Percentiles rank a stretch among this genome's conserved stretches.
phyloP scores from a whole-genome alignment of 129 eudicot genomes.

The Glebionis coronaria region DNA sequence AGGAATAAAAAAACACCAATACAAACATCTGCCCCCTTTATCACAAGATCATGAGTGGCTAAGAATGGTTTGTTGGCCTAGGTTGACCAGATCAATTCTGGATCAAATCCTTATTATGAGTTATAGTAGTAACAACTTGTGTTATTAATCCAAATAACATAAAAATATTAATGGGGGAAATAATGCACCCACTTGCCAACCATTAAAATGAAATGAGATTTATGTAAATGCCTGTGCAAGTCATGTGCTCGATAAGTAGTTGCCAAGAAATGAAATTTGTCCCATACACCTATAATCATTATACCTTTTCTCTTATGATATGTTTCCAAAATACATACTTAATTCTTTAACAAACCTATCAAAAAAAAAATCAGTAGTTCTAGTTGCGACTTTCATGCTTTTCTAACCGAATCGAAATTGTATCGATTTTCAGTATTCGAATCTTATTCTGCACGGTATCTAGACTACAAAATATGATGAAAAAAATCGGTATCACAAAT shows the following conservation, averaged over 20 bases:
- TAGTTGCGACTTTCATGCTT: too few species aligned
- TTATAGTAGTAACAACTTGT: not conserved
- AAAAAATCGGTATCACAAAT: too few species aligned
- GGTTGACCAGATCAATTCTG: not conserved
- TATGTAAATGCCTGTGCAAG: slow-evolving; percentile 24
- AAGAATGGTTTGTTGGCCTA: not conserved
- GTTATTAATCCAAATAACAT: not conserved
- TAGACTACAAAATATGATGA: too few species aligned
- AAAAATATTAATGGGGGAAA: slow-evolving; percentile 6
- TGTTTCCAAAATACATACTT: too few species aligned
- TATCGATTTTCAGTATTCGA: too few species aligned
- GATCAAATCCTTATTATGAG: not conserved
- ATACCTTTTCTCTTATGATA: too few species aligned
- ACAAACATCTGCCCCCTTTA: too few species aligned
- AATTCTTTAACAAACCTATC: too few species aligned
- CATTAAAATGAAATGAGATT: slow-evolving; percentile 11
- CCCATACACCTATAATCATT: slow-evolving; percentile 10
- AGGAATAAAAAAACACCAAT: too few species aligned
- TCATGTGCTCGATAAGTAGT: slow-evolving; percentile 26
- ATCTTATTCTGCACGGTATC: too few species aligned
- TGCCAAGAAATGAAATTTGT: slow-evolving; percentile 20
- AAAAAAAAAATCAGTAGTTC: too few species aligned
- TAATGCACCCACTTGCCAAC: slow-evolving; percentile 33
- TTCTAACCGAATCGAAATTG: too few species aligned
- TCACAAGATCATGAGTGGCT: not conserved